Conservation (phyloP, 2,329 filamentous ascomycete genomes). For the Aureobasidium sp. region DNA sequence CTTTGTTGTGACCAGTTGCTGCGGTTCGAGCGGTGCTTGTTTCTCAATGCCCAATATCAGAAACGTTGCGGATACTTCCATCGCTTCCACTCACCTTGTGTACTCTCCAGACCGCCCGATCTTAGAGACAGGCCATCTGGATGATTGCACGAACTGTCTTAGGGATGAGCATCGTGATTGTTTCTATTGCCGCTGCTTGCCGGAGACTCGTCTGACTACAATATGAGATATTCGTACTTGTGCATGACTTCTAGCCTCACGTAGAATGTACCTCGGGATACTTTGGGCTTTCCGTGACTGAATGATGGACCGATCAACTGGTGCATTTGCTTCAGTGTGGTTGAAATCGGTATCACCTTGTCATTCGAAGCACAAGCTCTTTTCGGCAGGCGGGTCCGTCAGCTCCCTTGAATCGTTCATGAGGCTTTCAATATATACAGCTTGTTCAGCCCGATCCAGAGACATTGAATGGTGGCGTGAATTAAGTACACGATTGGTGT, state of each 20-base stretch:
- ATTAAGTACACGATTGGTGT: background rate
- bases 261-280: background rate
- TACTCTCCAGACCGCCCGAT: background rate
- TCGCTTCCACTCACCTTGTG: slow-evolving; percentile 2
- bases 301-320: background rate
- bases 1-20: background rate
- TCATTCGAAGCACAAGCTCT: background rate
- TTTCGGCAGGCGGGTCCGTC: background rate
- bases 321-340: background rate
- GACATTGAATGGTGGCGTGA: background rate
- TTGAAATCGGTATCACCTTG: background rate
- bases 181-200: background rate
- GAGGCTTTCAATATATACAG: background rate
- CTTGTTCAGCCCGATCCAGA: background rate
- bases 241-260: too few relatives aligned
- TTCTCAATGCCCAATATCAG: background rate
- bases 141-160: background rate
- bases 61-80: background rate
- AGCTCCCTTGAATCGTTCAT: background rate
- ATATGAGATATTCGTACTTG: background rate
- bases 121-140: background rate
- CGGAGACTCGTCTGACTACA: background rate
- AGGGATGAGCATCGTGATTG: background rate
- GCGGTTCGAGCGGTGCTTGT: background rate
- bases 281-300: background rate